A percentile compares a stretch with the other conserved stretches of the same genome.
Conservation (phyloP, 2,329 filamentous ascomycete genomes). For the Amphichorda felina region DNA sequence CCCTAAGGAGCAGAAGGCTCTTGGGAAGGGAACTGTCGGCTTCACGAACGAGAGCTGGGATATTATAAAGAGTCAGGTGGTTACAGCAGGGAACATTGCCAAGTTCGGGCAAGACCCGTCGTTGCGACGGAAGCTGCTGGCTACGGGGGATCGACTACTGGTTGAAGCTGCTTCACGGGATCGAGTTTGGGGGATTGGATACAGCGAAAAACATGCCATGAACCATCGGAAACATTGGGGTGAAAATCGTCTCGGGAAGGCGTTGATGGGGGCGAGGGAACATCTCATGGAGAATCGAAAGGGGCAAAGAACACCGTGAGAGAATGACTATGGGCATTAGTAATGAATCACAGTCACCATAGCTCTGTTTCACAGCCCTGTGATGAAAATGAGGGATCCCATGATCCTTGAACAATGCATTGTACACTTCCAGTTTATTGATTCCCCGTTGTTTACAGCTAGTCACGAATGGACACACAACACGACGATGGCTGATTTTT, state of each 20-base stretch:
- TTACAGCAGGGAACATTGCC: slow-evolving; percentile 17
- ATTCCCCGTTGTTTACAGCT: too few species aligned
- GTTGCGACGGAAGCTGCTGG: slow-evolving; percentile 15
- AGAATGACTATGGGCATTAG: too few species aligned
- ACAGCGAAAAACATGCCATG: slow-evolving; percentile 14
- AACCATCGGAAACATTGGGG: slow-evolving; percentile 13
- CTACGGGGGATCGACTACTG: slow-evolving; percentile 16
- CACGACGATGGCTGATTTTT: too few species aligned
- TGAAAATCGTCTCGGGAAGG: slow-evolving; percentile 17
- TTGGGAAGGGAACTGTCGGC: slow-evolving; percentile 13
- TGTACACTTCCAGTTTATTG: too few species aligned
- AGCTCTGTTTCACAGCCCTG: too few species aligned
- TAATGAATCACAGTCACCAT: too few species aligned
- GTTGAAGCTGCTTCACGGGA: slow-evolving; percentile 17
- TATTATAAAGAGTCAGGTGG: slow-evolving; percentile 16
- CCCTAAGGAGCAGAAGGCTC: slow-evolving; percentile 16
- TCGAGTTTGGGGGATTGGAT: slow-evolving; percentile 22
- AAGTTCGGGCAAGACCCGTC: slow-evolving; percentile 19
- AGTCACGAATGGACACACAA: too few species aligned
- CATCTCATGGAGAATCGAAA: slow-evolving; percentile 1
- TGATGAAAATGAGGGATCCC: too few species aligned
- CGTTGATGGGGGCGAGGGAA: slow-evolving; percentile 11
- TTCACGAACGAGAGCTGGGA: slow-evolving; percentile 17
- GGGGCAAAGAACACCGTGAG: too few species aligned
- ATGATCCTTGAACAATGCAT: too few species aligned